A percentile compares a stretch with the other conserved stretches of the same genome.
These are phyloP conservation scores for Prunus yedoensis DNA, from an alignment of 331 rosid species.

Conservation along the genomic window DNA sequence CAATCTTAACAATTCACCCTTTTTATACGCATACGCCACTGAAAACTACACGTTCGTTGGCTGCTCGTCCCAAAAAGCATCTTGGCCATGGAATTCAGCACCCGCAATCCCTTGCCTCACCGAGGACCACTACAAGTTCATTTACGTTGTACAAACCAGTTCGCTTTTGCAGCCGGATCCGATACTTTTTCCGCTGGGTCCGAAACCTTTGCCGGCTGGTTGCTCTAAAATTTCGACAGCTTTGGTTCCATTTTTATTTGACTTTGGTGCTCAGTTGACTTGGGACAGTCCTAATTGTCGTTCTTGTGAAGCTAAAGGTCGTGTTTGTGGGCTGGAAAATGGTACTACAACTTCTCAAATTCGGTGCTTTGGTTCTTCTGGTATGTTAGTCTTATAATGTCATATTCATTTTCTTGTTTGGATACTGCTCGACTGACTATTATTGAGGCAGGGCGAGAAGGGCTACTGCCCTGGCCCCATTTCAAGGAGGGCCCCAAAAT, in stretches of 20 bases:
- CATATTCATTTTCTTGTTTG: no score
- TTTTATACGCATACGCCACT: background rate
- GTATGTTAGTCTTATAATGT: no score
- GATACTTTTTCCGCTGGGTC: no score
- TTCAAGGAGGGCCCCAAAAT: no score
- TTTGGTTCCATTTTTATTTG: conserved; percentile 21
- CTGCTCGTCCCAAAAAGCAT: conserved; percentile 21
- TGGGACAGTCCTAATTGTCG: background rate
- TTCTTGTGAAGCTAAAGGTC: background rate
- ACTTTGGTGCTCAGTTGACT: background rate
- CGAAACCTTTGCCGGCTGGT: background rate
- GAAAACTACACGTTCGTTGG: conserved; percentile 29
- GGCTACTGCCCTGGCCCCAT: no score
- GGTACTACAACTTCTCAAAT: background rate
- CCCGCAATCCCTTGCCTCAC: conserved; percentile 31
- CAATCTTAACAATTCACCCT: conserved; percentile 4
- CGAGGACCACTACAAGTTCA: conserved; percentile 6
- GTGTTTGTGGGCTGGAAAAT: background rate
- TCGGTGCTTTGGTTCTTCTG: background rate
- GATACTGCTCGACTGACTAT: no score
- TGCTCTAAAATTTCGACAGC: conserved; percentile 22
- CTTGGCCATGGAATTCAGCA: background rate
- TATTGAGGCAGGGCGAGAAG: no score
- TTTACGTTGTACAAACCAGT: conserved; percentile 4
- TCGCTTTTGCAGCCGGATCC: background rate